A percentile compares a stretch with the other conserved stretches of the same genome.
phyloP scores from a whole-genome alignment of 257 asterid species.

The Scutellaria galericulata region DNA sequence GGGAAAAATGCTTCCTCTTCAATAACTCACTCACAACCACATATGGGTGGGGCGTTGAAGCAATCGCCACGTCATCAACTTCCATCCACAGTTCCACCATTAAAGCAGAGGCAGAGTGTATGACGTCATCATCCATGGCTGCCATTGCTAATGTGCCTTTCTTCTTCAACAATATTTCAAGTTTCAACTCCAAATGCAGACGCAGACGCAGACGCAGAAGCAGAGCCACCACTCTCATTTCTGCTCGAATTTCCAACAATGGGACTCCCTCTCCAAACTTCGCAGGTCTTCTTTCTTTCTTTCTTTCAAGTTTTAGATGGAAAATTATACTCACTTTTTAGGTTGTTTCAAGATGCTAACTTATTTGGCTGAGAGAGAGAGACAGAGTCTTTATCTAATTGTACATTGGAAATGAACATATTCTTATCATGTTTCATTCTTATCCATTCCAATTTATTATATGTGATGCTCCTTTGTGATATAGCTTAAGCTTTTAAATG shows the following conservation, averaged over 20 bases:
- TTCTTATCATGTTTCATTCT: not conserved
- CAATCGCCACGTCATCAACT: constrained; percentile 46
- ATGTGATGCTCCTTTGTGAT: too few species aligned
- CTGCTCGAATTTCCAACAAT: constrained; percentile 38
- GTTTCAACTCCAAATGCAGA: constrained; percentile 29
- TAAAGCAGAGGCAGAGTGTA: not conserved
- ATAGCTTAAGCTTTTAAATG: too few species aligned
- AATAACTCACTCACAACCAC: constrained; percentile 23
- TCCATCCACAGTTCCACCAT: too few species aligned
- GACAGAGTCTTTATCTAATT: not conserved
- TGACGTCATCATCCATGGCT: constrained; percentile 36
- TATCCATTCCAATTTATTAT: not conserved
- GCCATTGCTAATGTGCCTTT: constrained; percentile 20
- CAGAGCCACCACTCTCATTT: constrained; percentile 12
- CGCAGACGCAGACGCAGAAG: not conserved
- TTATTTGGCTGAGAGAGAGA: too few species aligned
- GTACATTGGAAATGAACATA: not conserved
- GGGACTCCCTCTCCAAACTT: constrained; percentile 41
- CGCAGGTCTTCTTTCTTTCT: constrained; percentile 45
- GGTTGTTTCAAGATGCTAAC: too few species aligned
- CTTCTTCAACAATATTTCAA: not conserved
- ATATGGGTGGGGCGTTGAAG: constrained; percentile 33
- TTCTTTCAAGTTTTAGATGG: not conserved
- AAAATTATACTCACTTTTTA: not conserved
- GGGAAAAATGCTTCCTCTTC: too few species aligned